phyloP scores from a whole-genome alignment of 1,284 basidiomycete genomes.

The Phlebopus sp. region DNA sequence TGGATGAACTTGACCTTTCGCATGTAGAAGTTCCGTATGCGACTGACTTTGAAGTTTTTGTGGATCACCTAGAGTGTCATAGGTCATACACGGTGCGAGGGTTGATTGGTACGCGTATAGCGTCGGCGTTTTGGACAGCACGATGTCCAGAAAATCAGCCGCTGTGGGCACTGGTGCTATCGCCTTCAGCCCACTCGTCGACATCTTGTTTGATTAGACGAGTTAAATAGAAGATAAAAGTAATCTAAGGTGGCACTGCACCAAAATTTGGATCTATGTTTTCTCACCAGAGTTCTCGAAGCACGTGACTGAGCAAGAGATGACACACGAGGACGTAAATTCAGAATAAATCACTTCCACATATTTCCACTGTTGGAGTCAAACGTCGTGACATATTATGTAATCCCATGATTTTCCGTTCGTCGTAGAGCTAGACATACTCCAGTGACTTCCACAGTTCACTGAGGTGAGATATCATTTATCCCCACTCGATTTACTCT shows the following conservation, averaged over 20 bases:
- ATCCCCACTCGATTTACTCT: too few relatives aligned
- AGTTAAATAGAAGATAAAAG: constrained; percentile 10
- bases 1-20: constrained; percentile 99
- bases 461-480: too few relatives aligned
- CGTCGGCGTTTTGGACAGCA: constrained; percentile 93
- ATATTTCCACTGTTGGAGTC: too few relatives aligned
- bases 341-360: too few relatives aligned
- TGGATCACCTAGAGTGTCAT: constrained; percentile 73
- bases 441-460: too few relatives aligned
- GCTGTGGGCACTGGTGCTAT: constrained; percentile 98
- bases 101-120: constrained; percentile 41
- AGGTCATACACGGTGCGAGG: neutral
- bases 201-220: constrained; percentile 49
- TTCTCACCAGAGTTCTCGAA: too few relatives aligned
- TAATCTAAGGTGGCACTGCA: neutral
- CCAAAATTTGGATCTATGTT: constrained; percentile 11
- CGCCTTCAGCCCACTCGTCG: constrained; percentile 86
- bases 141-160: constrained; percentile 93
- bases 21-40: constrained; percentile 96
- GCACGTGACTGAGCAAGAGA: too few relatives aligned
- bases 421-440: too few relatives aligned
- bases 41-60: constrained; percentile 98
- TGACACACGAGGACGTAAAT: too few relatives aligned
- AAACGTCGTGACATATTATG: too few relatives aligned
- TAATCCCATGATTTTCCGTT: too few relatives aligned